Conservation (phyloP, 2,329 filamentous ascomycete genomes). For the Colletotrichum sojae region DNA sequence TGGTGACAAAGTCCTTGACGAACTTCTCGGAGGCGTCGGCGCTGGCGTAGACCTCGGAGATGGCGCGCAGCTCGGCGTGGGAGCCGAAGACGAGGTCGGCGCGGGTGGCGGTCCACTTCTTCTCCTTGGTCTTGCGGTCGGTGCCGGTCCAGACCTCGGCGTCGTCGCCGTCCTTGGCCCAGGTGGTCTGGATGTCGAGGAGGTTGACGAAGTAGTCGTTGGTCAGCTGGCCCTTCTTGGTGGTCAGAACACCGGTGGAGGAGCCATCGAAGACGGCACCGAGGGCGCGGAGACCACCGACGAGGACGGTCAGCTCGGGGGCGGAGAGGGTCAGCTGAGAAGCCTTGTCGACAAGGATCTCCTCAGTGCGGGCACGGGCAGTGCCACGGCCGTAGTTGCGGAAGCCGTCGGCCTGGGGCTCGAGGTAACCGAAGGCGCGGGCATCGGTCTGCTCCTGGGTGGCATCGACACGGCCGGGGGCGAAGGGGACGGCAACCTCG, state of each 20-base stretch:
- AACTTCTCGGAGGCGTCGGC: constrained; percentile 75
- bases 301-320: constrained; percentile 78
- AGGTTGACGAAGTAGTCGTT: constrained; percentile 90
- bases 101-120: constrained; percentile 80
- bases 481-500: constrained; percentile 76
- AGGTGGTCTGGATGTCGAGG: constrained; percentile 75
- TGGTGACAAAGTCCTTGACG: constrained; percentile 78
- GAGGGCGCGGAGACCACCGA: constrained; percentile 80
- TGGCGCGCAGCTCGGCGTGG: constrained; percentile 79
- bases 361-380: constrained; percentile 74
- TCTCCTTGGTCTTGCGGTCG: constrained; percentile 75
- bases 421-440: constrained; percentile 74
- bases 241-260: constrained; percentile 76
- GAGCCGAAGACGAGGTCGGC: constrained; percentile 80
- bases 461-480: constrained; percentile 80
- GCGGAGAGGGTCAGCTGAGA: constrained; percentile 78
- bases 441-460: constrained; percentile 80
- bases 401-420: constrained; percentile 81
- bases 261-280: constrained; percentile 81
- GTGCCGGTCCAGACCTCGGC: constrained; percentile 73
- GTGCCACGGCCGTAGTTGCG: constrained; percentile 81
- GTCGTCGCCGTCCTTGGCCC: constrained; percentile 62
- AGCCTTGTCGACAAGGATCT: constrained; percentile 80
- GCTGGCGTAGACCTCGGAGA: constrained; percentile 79
- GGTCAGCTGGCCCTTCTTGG: constrained; percentile 76